Evolutionary conservation across 1,284 basidiomycete genomes (phyloP).

Genomic region (Ustilago xerochloae): DNA sequence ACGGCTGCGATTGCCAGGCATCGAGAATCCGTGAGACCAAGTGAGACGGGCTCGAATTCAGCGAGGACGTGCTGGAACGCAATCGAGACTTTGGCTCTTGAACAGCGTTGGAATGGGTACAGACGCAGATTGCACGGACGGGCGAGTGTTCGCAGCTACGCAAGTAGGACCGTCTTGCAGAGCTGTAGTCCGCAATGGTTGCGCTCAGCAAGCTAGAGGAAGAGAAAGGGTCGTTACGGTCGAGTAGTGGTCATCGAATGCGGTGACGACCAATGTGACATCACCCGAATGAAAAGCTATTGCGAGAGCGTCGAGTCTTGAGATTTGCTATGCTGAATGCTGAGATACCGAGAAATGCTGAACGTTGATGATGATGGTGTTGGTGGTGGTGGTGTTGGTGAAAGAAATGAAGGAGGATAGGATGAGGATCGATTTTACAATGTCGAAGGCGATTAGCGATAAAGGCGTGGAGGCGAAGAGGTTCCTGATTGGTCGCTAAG

Average conservation of each 20-base stretch:
- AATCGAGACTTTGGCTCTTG: not conserved
- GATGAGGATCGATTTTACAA: not conserved
- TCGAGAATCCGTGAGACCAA: slow-evolving; percentile 18
- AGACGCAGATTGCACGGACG: not conserved
- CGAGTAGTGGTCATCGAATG: slow-evolving; percentile 1
- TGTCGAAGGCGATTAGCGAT: not conserved
- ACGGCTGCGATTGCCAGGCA: slow-evolving; percentile 41
- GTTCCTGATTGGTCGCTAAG: not conserved
- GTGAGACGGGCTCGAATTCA: slow-evolving; percentile 4
- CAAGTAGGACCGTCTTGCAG: not conserved
- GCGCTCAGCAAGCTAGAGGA: not conserved
- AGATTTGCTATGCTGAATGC: not conserved
- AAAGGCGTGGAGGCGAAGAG: not conserved
- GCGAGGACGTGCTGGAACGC: not conserved
- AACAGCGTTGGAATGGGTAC: not conserved
- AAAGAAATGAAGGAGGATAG: too few relatives aligned
- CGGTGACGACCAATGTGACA: not conserved
- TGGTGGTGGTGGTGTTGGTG: too few relatives aligned
- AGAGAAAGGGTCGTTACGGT: not conserved
- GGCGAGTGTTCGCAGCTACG: not conserved
- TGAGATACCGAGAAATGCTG: not conserved
- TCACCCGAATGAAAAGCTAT: not conserved
- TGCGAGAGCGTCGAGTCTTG: not conserved
- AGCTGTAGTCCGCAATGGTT: not conserved
- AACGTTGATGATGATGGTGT: not conserved